Base-by-base conservation (phyloP, 768 basidiomycete genomes). In the Lentinula edodes region DNA sequence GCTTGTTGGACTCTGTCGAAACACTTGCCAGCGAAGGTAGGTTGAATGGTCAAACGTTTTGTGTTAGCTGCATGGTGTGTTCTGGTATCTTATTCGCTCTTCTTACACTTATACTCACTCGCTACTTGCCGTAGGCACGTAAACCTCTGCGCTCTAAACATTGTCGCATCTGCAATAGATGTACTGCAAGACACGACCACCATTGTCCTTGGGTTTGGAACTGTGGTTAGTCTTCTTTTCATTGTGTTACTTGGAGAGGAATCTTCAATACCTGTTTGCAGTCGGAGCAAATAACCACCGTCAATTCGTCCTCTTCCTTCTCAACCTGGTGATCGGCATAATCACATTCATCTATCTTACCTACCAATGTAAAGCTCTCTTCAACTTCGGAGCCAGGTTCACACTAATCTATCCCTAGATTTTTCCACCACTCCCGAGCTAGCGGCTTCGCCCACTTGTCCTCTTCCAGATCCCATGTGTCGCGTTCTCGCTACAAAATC, bases 121-220 rank as follows among this genome's bases (percentile, higher is more conserved):
- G 41, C 28, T 5, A 32, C 34, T 51, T 51, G 10, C 18, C 43
- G n/a, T 43, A 91, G 88, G 90, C 91, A 8, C 85, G 89, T 45
- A 95, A 96, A 68, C 92, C 97, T 12, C 76, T 99, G 23, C 83
- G 97, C 6, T 95, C 93, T 35, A 98, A 96, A 72, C 97, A 99
- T 70, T 98, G 95, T 75, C 86, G 95, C 10, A 80, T 90, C 23
- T 98, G 95, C 68, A 89, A 95, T 67, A 86, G 87, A 55, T 99
- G 97, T 67, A 82, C 93, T 18, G 90, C 91, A 12, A 81, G 95
- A 52, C 91, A 88, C 68, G 97, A 99, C 69, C 97, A 99, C 68
- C 95, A 99, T 68, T 98, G 97, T 67, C 97, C 96, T 1, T 99
- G 97, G 97, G 88, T 98, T 15, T 99, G 95, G 95, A 98, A 98